Conservation (phyloP, 257 asterid genomes). For the Capsicum baccatum region DNA sequence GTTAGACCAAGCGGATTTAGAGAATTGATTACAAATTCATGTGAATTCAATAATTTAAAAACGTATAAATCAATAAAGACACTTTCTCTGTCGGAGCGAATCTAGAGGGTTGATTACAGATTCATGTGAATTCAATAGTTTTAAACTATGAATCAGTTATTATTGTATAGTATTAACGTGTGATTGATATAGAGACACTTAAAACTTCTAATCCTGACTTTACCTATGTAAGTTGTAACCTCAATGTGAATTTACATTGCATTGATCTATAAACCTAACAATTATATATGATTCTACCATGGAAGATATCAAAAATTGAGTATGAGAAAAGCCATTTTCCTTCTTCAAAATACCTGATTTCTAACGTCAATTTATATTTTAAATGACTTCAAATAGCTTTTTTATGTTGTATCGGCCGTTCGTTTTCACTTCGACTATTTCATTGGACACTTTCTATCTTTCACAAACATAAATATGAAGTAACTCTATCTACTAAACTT, state of each 20-base stretch:
- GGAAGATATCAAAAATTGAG: background rate
- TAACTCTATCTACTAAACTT: background rate
- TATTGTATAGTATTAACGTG: background rate
- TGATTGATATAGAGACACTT: rapidly evolving
- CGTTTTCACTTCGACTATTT: background rate
- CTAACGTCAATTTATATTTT: background rate
- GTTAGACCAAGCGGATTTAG: too few species aligned
- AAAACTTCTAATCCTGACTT: background rate
- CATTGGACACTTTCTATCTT: rapidly evolving
- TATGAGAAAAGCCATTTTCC: background rate
- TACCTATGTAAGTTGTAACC: background rate
- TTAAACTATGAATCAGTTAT: background rate
- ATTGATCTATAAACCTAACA: background rate
- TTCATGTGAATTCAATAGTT: rapidly evolving
- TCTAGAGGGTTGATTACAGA: background rate
- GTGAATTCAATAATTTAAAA: too few species aligned
- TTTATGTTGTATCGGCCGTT: background rate
- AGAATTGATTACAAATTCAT: too few species aligned
- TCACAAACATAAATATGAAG: background rate
- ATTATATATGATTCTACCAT: background rate
- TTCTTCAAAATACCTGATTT: background rate
- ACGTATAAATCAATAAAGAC: background rate
- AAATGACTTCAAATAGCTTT: background rate
- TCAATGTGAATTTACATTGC: background rate
- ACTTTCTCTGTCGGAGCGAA: background rate